Evolutionary conservation across 257 asterid species (phyloP).

Genomic region (Nyctanthes arbortristis): DNA sequence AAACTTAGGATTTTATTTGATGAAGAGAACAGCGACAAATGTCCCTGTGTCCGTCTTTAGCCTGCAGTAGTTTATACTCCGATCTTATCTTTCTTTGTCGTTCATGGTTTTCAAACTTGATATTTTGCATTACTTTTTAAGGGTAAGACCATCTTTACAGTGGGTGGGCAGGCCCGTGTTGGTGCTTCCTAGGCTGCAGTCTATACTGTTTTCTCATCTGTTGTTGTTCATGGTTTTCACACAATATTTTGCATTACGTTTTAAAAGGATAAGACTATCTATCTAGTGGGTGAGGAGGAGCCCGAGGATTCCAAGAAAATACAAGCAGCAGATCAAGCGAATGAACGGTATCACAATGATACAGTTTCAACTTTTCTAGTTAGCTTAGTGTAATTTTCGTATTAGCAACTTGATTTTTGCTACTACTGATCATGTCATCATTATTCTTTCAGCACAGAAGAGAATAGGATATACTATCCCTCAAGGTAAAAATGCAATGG

Average conservation of each 20-base stretch:
- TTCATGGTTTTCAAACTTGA: no score
- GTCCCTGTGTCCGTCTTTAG: no score
- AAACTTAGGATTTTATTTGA: no score
- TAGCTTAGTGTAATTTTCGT: background rate
- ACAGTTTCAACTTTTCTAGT: conserved; percentile 14
- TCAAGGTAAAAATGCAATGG: conserved; percentile 55
- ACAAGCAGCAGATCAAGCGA: conserved; percentile 35
- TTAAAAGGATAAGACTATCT: conserved; percentile 61
- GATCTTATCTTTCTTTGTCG: no score
- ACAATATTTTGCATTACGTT: conserved; percentile 27
- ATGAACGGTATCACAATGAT: conserved; percentile 39
- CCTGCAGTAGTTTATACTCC: background rate
- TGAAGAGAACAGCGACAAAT: no score
- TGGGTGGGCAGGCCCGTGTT: no score
- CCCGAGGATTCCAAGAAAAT: conserved; percentile 42
- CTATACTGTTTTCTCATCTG: conserved; percentile 1
- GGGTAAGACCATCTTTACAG: no score
- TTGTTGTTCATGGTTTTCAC: conserved; percentile 10
- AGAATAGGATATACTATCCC: conserved; percentile 66
- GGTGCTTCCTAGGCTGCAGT: no score
- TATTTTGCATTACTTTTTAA: no score
- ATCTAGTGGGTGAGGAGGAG: conserved; percentile 72
- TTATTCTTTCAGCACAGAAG: conserved; percentile 49
- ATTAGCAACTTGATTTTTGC: no score
- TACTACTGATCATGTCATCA: conserved; percentile 30